Conservation (phyloP, 371 early-diverging fungal genomes). For the Massospora cicadina region DNA sequence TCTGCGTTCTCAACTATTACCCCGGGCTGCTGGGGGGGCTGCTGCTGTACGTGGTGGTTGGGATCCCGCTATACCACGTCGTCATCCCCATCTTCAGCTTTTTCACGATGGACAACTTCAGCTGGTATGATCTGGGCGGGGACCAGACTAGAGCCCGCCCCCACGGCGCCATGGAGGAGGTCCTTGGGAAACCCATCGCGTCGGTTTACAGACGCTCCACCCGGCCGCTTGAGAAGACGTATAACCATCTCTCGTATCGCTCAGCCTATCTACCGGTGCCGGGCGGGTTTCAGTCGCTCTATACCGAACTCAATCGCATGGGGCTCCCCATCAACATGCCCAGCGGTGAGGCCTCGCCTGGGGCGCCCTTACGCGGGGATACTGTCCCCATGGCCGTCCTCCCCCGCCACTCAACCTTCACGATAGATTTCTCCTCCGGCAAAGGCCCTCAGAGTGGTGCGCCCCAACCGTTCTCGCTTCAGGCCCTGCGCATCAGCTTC, state of each 20-base stretch:
- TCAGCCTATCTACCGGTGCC: neutral
- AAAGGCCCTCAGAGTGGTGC: neutral
- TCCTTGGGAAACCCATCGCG: neutral
- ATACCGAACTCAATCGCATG: slow-evolving; percentile 6
- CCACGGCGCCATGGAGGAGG: slow-evolving; percentile 6
- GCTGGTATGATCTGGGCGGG: slow-evolving; percentile 7
- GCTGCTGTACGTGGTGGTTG: slow-evolving; percentile 1
- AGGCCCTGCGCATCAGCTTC: neutral
- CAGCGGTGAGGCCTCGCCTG: neutral
- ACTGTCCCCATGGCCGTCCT: neutral
- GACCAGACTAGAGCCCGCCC: slow-evolving; percentile 3
- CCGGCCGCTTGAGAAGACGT: neutral
- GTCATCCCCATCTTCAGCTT: slow-evolving; percentile 5
- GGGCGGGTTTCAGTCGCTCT: slow-evolving; percentile 1
- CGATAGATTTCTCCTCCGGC: neutral
- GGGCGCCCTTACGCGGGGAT: neutral
- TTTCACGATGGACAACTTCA: slow-evolving; percentile 6
- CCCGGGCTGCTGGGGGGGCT: neutral
- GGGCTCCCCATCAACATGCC: slow-evolving; percentile 5
- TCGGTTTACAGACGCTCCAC: neutral
- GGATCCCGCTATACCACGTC: slow-evolving; percentile 8
- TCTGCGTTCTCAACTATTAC: neutral
- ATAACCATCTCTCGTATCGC: neutral
- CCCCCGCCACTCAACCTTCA: neutral
- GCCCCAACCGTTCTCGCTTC: neutral